phyloP scores from a whole-genome alignment of 441 rosid genomes.

The Raphanus hybrid region DNA sequence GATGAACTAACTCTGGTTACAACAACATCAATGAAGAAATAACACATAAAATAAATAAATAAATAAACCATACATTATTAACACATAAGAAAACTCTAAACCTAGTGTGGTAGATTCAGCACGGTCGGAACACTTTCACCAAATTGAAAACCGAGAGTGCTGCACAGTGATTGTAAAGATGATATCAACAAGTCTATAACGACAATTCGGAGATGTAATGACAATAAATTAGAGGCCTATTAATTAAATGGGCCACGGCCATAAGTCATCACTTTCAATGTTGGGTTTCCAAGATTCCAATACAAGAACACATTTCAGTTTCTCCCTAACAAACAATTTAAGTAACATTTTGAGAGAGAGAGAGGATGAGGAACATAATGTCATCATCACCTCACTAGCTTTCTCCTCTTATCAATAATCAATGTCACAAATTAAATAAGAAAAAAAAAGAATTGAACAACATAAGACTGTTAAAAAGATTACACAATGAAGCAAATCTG shows the following conservation, averaged over 20 bases:
- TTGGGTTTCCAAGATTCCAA: background rate
- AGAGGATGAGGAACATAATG: conserved; percentile 22
- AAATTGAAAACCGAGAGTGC: no score
- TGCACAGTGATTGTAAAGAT: no score
- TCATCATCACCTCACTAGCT: conserved; percentile 2
- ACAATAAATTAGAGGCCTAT: background rate
- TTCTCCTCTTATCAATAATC: conserved; percentile 31
- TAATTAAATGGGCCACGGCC: background rate
- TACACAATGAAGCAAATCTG: conserved; percentile 31
- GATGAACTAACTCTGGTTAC: no score
- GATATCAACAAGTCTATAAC: background rate
- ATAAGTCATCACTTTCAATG: background rate
- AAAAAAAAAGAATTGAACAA: conserved; percentile 29
- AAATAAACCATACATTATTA: no score
- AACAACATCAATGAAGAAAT: no score
- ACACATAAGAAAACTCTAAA: no score
- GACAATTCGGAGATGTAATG: background rate
- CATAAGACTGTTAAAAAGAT: conserved; percentile 34
- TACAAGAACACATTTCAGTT: conserved; percentile 2
- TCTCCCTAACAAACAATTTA: background rate
- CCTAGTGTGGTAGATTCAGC: no score
- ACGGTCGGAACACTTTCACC: no score
- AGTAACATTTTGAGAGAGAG: conserved; percentile 14
- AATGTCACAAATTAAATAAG: conserved; percentile 27
- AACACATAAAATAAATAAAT: no score